Percentiles rank a stretch among this genome's conserved stretches.
Conservation (phyloP, 2,329 filamentous ascomycete species). For the Monosporascus ibericus region DNA sequence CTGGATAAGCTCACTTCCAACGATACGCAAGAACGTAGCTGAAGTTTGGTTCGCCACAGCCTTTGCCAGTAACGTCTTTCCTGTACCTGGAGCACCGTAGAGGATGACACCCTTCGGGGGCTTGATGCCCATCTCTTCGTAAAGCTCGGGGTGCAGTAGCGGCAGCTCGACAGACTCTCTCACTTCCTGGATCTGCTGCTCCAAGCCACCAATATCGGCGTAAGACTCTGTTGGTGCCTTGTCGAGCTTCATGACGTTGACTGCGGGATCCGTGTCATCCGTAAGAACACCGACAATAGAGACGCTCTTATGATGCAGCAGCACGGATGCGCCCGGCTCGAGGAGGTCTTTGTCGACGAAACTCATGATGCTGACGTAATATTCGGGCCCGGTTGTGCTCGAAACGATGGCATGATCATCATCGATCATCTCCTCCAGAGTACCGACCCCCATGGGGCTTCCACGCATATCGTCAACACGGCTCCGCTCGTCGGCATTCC, state of each 20-base stretch:
- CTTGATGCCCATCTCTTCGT: conserved; percentile 99
- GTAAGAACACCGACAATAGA: conserved; percentile 96
- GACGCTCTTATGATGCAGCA: conserved; percentile 95
- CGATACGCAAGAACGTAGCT: conserved; percentile 94
- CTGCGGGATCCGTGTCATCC: conserved; percentile 89
- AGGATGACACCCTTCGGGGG: conserved; percentile 98
- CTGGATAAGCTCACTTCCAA: conserved; percentile 94
- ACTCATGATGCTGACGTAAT: conserved; percentile 99
- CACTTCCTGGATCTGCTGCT: conserved; percentile 94
- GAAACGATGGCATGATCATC: conserved; percentile 99
- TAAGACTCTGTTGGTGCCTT: conserved; percentile 98
- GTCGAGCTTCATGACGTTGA: conserved; percentile 98
- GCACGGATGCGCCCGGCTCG: conserved; percentile 89
- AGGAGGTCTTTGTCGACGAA: conserved; percentile 98
- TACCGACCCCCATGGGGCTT: conserved; percentile 97
- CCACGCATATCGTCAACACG: conserved; percentile 98
- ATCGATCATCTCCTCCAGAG: conserved; percentile 96
- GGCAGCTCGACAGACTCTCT: conserved; percentile 95
- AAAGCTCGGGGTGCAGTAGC: conserved; percentile 89
- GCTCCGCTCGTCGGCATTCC: conserved; percentile 89
- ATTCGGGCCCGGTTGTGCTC: conserved; percentile 93
- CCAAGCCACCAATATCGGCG: conserved; percentile 94
- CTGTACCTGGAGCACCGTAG: conserved; percentile 93
- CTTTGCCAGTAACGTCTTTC: conserved; percentile 93
- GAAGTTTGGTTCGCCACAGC: conserved; percentile 99